Base-by-base conservation (phyloP, 2,329 filamentous ascomycete species). In the Aureobasidium sp. region DNA sequence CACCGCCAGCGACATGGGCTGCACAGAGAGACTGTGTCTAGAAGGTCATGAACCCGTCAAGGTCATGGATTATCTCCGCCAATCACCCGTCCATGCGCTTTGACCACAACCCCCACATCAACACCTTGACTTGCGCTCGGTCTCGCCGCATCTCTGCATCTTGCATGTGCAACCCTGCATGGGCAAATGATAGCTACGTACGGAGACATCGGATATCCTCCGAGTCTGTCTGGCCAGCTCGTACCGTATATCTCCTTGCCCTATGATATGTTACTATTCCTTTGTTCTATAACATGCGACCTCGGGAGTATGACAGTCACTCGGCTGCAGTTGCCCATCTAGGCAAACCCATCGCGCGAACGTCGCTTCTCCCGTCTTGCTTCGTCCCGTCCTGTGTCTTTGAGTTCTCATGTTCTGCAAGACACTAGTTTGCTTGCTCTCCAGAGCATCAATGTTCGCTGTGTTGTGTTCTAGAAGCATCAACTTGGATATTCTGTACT, bases 11-110 rank as follows among this genome's bases (percentile, higher is more conserved):
- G 20, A 42, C 51, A 42, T 29, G 22, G 2, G 51, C 37, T 29
- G 51, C 22, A 17, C 22, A 12, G 9, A 20, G 41, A 44, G 8
- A 22, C n/a, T 25, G 41, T n/a, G 9, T 44, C 2, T 17, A 2
- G 36, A 12, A 36, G 17, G 31, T n/a, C 47, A 34, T 17, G 9
- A 36, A 39, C 31, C 31, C 41, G 49, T 39, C 31, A 55, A 29
- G 51, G 51, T 55, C 51, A 29, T 41, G 51, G 37, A 20, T 55
- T 55, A 55, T 55, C 52, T 55, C 52, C 36, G 52, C 52, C 52
- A 55, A 55, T 53, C 49, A 39, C 22, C 34, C 49, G 29, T 15
- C 9, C 9, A n/a, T 5, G 9, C 4, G 48, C 48, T 36, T n/a
- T 15, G 48, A 14, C 48, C 48, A 51, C 29, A 11, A 29, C 22